Evolutionary conservation across 768 basidiomycete species (phyloP).

Genomic region (Phaeolepiota aurea): DNA sequence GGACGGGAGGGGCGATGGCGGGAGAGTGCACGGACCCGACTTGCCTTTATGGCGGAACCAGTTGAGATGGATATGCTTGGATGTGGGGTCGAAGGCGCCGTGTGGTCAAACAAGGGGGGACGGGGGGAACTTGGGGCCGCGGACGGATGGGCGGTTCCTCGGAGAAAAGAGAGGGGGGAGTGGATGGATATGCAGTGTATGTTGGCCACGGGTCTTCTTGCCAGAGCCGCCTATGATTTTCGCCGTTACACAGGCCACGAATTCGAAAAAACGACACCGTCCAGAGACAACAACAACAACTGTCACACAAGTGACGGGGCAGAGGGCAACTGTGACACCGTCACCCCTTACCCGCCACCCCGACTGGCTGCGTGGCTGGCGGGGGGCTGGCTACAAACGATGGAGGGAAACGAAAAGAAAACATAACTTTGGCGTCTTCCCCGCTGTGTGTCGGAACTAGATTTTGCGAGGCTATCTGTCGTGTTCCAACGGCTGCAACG

Average conservation of each 20-base stretch:
- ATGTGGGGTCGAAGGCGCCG: constrained; percentile 5
- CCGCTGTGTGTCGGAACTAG: constrained; percentile 6
- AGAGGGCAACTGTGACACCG: neutral
- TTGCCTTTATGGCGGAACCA: neutral
- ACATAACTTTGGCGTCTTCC: constrained; percentile 9
- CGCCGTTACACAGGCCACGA: too few relatives aligned
- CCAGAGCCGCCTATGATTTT: too few relatives aligned
- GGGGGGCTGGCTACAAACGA: neutral
- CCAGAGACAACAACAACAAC: neutral
- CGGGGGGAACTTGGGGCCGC: neutral
- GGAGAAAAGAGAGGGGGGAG: neutral
- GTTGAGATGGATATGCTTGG: constrained; percentile 1
- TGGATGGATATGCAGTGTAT: neutral
- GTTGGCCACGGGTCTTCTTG: too few relatives aligned
- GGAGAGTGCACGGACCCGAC: constrained; percentile 6
- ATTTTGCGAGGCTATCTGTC: constrained; percentile 1
- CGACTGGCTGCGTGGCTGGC: neutral
- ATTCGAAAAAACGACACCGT: neutral
- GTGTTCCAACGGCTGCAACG: constrained; percentile 4
- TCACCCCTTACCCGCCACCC: too few relatives aligned
- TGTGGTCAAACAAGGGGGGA: neutral
- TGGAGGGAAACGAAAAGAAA: neutral
- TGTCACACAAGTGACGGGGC: neutral
- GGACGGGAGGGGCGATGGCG: constrained; percentile 5
- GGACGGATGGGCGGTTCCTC: neutral